Percentiles rank a stretch among this genome's conserved stretches.
Evolutionary conservation across 2,329 filamentous ascomycete species (phyloP).

Genomic region (Xylaria sp.): DNA sequence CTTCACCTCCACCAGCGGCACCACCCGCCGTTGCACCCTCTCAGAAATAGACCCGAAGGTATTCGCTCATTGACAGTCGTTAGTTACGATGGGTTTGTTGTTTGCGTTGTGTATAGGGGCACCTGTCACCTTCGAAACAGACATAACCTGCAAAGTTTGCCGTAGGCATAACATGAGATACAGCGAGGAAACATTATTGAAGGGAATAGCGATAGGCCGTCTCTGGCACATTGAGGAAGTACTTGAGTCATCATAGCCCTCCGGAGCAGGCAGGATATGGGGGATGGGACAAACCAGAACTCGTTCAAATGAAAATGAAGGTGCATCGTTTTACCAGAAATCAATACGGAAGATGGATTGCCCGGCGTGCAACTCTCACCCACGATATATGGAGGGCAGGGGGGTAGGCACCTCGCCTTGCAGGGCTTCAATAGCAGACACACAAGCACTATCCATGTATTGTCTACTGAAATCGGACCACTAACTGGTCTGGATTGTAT

Average conservation of each 20-base stretch:
- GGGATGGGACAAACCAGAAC: neutral
- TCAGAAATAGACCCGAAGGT: constrained; percentile 14
- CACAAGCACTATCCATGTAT: neutral
- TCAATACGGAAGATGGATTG: neutral
- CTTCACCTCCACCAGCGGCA: constrained; percentile 46
- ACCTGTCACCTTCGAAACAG: constrained; percentile 3
- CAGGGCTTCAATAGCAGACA: constrained; percentile 3
- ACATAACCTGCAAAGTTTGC: neutral
- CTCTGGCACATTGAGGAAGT: constrained; percentile 5
- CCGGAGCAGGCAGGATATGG: neutral
- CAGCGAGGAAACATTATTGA: constrained; percentile 21
- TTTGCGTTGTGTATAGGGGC: neutral
- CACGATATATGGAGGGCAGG: neutral
- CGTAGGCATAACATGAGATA: constrained; percentile 14
- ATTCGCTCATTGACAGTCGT: constrained; percentile 9
- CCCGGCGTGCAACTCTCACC: neutral
- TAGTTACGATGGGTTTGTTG: constrained; percentile 10
- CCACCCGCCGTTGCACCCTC: constrained; percentile 42
- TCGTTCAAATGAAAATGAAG: neutral
- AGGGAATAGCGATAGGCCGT: constrained; percentile 31
- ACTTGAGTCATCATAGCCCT: neutral
- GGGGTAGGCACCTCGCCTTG: neutral
- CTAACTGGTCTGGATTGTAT: constrained; percentile 11
- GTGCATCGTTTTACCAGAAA: neutral
- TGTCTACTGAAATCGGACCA: neutral